phyloP scores from a whole-genome alignment of 139 green algal species.

The Chlorella sorokiniana region DNA sequence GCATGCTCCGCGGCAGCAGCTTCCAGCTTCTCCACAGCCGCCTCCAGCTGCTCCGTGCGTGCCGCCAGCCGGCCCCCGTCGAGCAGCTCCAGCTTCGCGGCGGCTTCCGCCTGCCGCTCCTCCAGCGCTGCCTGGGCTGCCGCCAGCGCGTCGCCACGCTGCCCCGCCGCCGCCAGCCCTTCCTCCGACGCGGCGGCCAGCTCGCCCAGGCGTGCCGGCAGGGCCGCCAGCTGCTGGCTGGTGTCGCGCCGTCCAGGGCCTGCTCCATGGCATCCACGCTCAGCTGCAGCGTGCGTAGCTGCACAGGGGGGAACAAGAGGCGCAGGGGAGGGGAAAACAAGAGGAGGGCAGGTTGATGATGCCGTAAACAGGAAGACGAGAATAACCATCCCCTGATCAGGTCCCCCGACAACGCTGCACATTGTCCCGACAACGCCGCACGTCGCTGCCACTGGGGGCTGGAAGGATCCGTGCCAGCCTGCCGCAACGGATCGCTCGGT shows the following conservation, averaged over 20 bases:
- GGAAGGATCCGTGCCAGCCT: background rate
- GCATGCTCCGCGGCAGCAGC: background rate
- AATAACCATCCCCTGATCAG: too few species aligned
- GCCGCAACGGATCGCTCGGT: too few species aligned
- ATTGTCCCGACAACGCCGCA: too few species aligned
- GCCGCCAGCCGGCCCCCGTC: background rate
- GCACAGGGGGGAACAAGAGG: background rate
- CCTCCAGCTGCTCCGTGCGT: background rate
- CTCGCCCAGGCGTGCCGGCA: background rate
- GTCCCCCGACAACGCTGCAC: too few species aligned
- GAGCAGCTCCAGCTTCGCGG: background rate
- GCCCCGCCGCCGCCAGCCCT: background rate
- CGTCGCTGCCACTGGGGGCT: background rate
- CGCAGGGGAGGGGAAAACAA: background rate
- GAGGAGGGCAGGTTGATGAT: background rate
- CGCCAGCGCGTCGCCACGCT: background rate
- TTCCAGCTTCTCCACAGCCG: background rate
- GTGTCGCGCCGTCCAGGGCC: slow-evolving; percentile 4
- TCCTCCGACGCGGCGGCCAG: background rate
- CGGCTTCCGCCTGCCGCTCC: background rate
- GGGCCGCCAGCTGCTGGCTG: background rate
- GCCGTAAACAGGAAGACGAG: too few species aligned
- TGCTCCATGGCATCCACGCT: slow-evolving; percentile 17
- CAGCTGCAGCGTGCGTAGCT: slow-evolving; percentile 25
- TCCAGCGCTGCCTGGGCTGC: background rate